These are phyloP conservation scores for Apiotrichum montevideense DNA, from an alignment of 1,284 basidiomycete genomes.

Conservation along the genomic window DNA sequence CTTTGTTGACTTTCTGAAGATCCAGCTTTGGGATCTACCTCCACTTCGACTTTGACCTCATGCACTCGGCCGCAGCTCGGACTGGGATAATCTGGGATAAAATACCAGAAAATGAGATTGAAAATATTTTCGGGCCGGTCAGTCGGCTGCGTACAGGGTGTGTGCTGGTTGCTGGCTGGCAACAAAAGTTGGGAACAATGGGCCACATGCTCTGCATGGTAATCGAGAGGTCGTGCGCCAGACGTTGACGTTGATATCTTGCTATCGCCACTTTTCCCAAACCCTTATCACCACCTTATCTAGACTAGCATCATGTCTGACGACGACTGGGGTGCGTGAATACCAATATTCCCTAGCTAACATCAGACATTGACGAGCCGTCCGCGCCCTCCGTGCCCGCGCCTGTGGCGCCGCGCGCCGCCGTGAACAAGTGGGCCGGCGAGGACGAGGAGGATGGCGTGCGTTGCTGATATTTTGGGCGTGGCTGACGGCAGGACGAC, in stretches of 20 bases:
- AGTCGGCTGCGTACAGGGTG: no score
- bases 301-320: constrained; percentile 26
- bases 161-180: background rate
- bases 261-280: background rate
- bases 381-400: constrained; percentile 48
- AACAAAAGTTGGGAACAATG: constrained; percentile 10
- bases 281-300: background rate
- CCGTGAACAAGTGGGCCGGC: constrained; percentile 63
- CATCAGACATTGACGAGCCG: constrained; percentile 50
- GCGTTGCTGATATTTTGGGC: background rate
- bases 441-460: constrained; percentile 75
- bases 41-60: background rate
- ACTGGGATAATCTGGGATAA: background rate
- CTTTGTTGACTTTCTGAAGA: no score
- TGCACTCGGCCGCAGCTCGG: no score
- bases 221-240: background rate
- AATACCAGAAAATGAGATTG: constrained; percentile 8
- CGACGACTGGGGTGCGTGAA: constrained; percentile 40
- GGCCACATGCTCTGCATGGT: background rate
- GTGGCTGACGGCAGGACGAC: constrained; percentile 59
- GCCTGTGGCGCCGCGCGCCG: constrained; percentile 46
- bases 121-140: constrained; percentile 4
- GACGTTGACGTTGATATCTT: background rate
- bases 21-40: background rate
- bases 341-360: constrained; percentile 1